Base-by-base conservation (phyloP, 176 grass and related monocot genomes). In the Ananas comosus region DNA sequence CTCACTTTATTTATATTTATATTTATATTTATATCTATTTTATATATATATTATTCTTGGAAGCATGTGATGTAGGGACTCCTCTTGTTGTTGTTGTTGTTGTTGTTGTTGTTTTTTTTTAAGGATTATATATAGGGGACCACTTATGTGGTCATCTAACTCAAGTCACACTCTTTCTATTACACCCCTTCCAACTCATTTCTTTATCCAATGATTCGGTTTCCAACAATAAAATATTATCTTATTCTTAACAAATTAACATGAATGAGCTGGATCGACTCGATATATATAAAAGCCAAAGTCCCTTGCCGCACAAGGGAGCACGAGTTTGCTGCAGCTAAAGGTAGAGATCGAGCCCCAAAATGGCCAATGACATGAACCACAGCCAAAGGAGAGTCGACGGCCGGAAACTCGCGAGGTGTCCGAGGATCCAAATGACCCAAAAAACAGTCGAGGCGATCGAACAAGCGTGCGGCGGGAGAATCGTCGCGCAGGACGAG, bases 381-480 rank as follows among this genome's bases (percentile, higher is more conserved):
- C 33, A 42, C 33, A 42, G 4, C 33, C 33, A 42, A 42, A 57
- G 49, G 51, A 67, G 17, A 73, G 73, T 0, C 5, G 81, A 63
- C 22, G 49, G 47, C 7, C 65, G 59, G 51, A 17, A 28, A 47
- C 79, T 92, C 51, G 69, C 59, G 27, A 66, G 85, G 77, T 92
- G 89, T 65, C 80, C 89, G 64, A 78, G 82, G 80, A 57, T 92
- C 24, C 80, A 88, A 50, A 75, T 86, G 64, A 79, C 80, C 71
- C 42, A 75, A 49, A 92, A 78, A 51, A 92, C 85, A 63, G 74
- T 72, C 12, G 49, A 78, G 6, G 76, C 85, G 8, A 74, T 88
- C 50, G 76, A 88, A 49, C 79, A 83, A 72, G 84, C 89, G 51
- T 77, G 81, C 48, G 81, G 81, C 48, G 51, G 50, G 51, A 50